Evolutionary conservation across 805 yeast genomes (phyloP).

Genomic region (Metschnikowia borealis): DNA sequence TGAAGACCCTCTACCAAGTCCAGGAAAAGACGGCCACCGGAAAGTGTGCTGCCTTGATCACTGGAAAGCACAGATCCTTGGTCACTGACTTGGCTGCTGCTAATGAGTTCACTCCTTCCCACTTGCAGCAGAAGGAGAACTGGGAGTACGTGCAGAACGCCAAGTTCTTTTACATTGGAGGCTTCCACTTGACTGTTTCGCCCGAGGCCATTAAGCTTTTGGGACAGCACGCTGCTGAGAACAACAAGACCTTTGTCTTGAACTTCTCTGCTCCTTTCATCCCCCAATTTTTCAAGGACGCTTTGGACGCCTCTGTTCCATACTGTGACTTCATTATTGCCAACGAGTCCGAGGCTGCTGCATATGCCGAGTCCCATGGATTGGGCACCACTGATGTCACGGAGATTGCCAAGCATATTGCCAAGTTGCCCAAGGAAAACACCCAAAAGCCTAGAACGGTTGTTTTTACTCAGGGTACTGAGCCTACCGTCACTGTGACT

Average conservation of each 20-base stretch:
- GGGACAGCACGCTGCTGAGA: conserved; percentile 88
- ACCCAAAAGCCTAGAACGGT: conserved; percentile 71
- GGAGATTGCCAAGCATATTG: conserved; percentile 79
- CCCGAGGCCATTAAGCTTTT: conserved; percentile 88
- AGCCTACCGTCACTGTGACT: conserved; percentile 77
- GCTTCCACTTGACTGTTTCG: conserved; percentile 98
- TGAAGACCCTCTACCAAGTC: conserved; percentile 78
- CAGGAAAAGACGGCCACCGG: conserved; percentile 82
- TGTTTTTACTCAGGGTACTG: conserved; percentile 92
- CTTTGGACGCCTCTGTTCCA: conserved; percentile 72
- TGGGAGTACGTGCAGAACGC: conserved; percentile 84
- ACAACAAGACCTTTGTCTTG: conserved; percentile 71
- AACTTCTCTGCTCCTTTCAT: conserved; percentile 97
- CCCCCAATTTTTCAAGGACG: conserved; percentile 91
- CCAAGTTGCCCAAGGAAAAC: conserved; percentile 74
- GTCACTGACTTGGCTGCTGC: conserved; percentile 98
- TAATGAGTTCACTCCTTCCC: conserved; percentile 88
- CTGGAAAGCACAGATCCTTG: conserved; percentile 83
- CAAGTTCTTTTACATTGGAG: conserved; percentile 86
- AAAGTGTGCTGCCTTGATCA: conserved; percentile 94
- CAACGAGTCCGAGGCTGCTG: conserved; percentile 95
- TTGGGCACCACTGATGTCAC: conserved; percentile 56
- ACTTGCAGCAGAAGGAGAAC: conserved; percentile 83
- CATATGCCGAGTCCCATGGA: conserved; percentile 85
- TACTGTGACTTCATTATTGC: conserved; percentile 91